Conservation (phyloP, 139 green algal species). For the Tetraselmis striata region DNA sequence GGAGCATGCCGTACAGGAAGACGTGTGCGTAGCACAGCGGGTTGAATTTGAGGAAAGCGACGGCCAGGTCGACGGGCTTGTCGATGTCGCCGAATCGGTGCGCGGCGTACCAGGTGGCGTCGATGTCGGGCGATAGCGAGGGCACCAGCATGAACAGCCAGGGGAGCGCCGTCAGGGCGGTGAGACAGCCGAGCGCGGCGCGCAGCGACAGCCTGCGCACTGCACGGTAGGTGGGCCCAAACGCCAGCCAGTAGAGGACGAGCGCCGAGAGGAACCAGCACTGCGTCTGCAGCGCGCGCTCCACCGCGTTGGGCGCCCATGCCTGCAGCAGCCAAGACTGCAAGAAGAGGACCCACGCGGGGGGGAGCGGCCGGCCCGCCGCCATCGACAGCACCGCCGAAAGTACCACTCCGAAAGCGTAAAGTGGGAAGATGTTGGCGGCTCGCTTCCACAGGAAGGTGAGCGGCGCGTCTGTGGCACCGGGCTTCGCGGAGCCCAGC, state of each 20-base stretch:
- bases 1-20: slow-evolving; percentile 11
- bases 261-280: slow-evolving; percentile 11
- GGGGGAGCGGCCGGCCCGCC: neutral
- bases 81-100: slow-evolving; percentile 6
- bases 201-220: neutral
- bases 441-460: slow-evolving; percentile 3
- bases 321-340: slow-evolving; percentile 7
- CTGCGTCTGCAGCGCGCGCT: slow-evolving; percentile 3
- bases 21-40: slow-evolving; percentile 9
- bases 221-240: neutral
- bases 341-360: neutral
- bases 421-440: slow-evolving; percentile 9
- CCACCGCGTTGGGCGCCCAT: neutral
- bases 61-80: neutral
- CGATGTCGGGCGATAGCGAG: neutral
- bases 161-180: neutral
- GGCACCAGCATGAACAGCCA: neutral
- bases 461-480: neutral
- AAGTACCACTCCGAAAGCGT: slow-evolving; percentile 4
- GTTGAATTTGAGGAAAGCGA: slow-evolving; percentile 8
- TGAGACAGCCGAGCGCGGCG: neutral
- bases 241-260: slow-evolving; percentile 5
- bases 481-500: neutral
- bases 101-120: slow-evolving; percentile 2
- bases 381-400: neutral